Evolutionary conservation across 139 green algal species (phyloP), one percentile per base, ranked within the genome.

Genomic region (Auxenochlorella pyrenoidosa): DNA sequence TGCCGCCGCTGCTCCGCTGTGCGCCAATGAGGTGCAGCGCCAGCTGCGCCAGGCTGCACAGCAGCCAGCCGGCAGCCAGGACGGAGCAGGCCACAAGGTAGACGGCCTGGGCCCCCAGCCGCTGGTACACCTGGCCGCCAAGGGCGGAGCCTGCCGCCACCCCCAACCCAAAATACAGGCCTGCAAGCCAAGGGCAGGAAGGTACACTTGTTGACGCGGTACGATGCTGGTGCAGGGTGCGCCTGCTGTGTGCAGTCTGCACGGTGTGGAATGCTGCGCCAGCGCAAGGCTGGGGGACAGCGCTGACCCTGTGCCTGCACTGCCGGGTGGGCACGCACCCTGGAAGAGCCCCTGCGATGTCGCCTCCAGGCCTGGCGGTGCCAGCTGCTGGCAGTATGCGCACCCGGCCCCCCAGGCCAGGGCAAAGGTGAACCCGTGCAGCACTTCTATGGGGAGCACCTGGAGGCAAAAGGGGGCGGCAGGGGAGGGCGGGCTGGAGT

Each of bases 341-440:
- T 90, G 82, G 26, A 91, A 93, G 36, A 91, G 59, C 30, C 75
- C 76, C 73, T 94, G 91, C 0, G 65, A 88, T 5, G 90, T 93
- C 30, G 88, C 65, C 24, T 92, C 88, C 30, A 93, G 82, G 18
- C 91, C 91, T 1, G 82, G 59, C 22, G 91, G 91, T 5, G 91
- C 81, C 6, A 92, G 58, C 19, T 82, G 38, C 4, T 38, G 34
- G 80, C 84, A 92, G 32, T 92, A 88, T 73, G 90, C 68, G 30
- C 77, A 89, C 0, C 90, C 87, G 3, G 59, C 81, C 0, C 81
- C 84, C 89, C 89, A 94, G 5, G 91, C 88, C 1, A 85, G 54
- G 8, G 87, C 91, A 86, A 94, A 94, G 0, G 91, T 94, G 59
- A 94, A 58, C 19, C 89, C 91, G 43, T 94, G 87, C 79, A 94